A percentile compares a stretch with the other conserved stretches of the same genome.
phyloP scores from a whole-genome alignment of 345 rosid species.

The Salix viminalis region DNA sequence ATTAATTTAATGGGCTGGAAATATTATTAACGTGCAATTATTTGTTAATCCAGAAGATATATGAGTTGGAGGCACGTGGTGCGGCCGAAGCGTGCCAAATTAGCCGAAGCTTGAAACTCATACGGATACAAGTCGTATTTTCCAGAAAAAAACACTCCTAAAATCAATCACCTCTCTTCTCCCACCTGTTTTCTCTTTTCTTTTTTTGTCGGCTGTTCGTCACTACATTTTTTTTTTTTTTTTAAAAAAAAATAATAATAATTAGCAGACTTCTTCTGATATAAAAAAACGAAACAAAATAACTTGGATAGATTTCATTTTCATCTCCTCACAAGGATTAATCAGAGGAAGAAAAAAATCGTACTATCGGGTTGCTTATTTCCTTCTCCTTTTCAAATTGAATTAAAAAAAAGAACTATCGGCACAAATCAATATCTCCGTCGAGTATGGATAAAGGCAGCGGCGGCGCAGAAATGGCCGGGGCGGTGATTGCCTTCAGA shows the following conservation, averaged over 20 bases:
- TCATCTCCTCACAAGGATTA: neutral
- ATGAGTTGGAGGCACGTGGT: too few relatives aligned
- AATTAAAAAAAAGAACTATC: neutral
- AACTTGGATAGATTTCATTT: neutral
- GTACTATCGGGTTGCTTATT: neutral
- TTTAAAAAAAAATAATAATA: neutral
- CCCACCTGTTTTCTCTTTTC: neutral
- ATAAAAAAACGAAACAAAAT: neutral
- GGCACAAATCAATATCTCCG: neutral
- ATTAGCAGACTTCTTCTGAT: neutral
- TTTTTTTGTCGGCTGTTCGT: neutral
- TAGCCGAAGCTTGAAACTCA: neutral
- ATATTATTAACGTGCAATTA: too few relatives aligned
- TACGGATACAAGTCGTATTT: neutral
- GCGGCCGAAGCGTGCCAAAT: too few relatives aligned
- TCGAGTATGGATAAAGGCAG: slow-evolving; percentile 18
- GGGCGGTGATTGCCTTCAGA: slow-evolving; percentile 35
- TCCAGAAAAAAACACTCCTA: neutral
- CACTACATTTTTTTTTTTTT: neutral
- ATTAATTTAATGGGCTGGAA: too few relatives aligned
- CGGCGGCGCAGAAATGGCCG: slow-evolving; percentile 20
- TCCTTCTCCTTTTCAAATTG: neutral
- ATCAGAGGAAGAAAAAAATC: neutral
- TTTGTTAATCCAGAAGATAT: too few relatives aligned
- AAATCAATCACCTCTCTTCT: neutral